A percentile compares a stretch with the other conserved stretches of the same genome.
phyloP scores from a whole-genome alignment of 2,329 filamentous ascomycete species.

The Sclerotinia subarctica region DNA sequence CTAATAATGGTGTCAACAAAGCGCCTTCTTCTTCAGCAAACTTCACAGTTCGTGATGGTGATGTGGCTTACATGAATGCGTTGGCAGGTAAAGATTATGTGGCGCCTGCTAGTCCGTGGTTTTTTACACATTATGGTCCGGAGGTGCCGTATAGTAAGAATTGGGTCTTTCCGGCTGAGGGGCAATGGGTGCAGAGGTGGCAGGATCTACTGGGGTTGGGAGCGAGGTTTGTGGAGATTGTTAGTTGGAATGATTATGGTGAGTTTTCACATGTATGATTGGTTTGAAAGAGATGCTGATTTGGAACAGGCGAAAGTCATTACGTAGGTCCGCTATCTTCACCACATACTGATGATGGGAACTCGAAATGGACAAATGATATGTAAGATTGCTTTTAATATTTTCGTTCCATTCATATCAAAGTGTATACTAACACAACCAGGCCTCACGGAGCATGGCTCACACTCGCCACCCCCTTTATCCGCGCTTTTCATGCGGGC shows the following conservation, averaged over 20 bases:
- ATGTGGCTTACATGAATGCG: not conserved
- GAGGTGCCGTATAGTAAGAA: slow-evolving; percentile 21
- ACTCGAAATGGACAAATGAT: slow-evolving; percentile 20
- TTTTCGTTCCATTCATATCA: not conserved
- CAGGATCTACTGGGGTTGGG: not conserved
- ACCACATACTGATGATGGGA: slow-evolving; percentile 15
- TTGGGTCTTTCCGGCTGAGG: slow-evolving; percentile 17
- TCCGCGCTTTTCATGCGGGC: slow-evolving; percentile 6
- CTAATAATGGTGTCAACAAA: slow-evolving; percentile 17
- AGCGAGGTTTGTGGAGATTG: slow-evolving; percentile 10
- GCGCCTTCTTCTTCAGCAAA: not conserved
- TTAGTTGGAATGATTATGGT: slow-evolving; percentile 22
- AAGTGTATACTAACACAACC: not conserved
- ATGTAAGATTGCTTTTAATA: not conserved
- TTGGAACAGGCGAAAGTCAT: slow-evolving; percentile 12
- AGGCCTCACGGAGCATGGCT: slow-evolving; percentile 19
- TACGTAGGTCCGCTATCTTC: slow-evolving; percentile 16
- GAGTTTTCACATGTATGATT: not conserved
- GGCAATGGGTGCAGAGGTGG: slow-evolving; percentile 13
- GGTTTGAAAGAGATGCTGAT: not conserved
- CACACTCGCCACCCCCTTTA: slow-evolving; percentile 11
- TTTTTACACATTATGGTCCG: slow-evolving; percentile 14
- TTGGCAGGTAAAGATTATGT: slow-evolving; percentile 8
- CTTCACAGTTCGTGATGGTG: slow-evolving; percentile 1
- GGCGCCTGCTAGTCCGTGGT: slow-evolving; percentile 17